A percentile compares a stretch with the other conserved stretches of the same genome.
Evolutionary conservation across 1,284 basidiomycete genomes (phyloP).

Genomic region (Marasmius fiardii): DNA sequence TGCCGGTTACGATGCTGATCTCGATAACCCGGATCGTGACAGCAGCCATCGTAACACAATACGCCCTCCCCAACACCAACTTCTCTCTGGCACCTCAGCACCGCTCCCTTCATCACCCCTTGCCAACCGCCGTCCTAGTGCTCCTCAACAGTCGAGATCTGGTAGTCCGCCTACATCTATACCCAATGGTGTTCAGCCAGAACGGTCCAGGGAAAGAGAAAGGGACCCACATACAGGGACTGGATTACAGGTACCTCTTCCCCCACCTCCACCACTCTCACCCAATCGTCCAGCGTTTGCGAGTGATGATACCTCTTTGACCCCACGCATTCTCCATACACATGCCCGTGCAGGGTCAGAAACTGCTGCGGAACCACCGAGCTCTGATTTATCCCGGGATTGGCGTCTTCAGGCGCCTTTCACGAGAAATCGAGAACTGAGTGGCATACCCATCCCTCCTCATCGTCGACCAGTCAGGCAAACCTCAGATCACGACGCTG

Average conservation of each 20-base stretch:
- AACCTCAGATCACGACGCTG: constrained; percentile 21
- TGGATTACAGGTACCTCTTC: constrained; percentile 23
- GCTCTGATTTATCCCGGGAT: constrained; percentile 17
- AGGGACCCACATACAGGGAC: constrained; percentile 22
- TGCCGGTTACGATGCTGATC: constrained; percentile 69
- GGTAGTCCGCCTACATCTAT: constrained; percentile 21
- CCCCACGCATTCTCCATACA: constrained; percentile 27
- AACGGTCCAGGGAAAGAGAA: neutral
- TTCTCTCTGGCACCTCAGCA: constrained; percentile 21
- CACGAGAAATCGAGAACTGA: neutral
- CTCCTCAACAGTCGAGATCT: constrained; percentile 23
- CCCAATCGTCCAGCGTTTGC: constrained; percentile 42
- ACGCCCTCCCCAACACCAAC: constrained; percentile 34
- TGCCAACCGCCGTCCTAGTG: constrained; percentile 23
- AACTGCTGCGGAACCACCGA: constrained; percentile 46
- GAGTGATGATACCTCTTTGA: constrained; percentile 35
- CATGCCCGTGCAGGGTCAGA: constrained; percentile 51
- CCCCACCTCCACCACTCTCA: constrained; percentile 41
- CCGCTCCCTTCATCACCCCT: constrained; percentile 22
- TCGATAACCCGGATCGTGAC: constrained; percentile 55
- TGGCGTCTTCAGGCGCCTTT: constrained; percentile 31
- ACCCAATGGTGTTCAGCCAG: constrained; percentile 12
- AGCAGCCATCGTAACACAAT: constrained; percentile 35
- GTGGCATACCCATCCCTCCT: neutral
- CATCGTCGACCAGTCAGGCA: constrained; percentile 24